phyloP scores from a whole-genome alignment of 768 basidiomycete species.

The Daedalea quercina region DNA sequence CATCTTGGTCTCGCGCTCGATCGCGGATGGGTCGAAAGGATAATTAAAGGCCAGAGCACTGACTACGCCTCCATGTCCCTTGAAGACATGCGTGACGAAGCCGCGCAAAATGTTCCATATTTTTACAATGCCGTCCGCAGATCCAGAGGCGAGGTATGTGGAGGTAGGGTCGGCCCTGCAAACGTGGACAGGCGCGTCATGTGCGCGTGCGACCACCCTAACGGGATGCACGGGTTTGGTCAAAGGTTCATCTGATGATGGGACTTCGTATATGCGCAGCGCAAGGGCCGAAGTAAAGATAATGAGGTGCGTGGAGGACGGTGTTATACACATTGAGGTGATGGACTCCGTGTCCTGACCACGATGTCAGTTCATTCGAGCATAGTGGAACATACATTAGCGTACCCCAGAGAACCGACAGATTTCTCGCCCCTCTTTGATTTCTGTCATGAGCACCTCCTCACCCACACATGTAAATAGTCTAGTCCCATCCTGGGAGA shows the following conservation, averaged over 20 bases:
- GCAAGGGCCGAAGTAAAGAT: conserved; percentile 78
- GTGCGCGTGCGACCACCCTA: conserved; percentile 76
- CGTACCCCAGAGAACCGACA: conserved; percentile 82
- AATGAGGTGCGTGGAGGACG: conserved; percentile 64
- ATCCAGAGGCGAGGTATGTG: conserved; percentile 89
- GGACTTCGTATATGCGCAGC: conserved; percentile 80
- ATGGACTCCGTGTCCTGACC: conserved; percentile 78
- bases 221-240: conserved; percentile 55
- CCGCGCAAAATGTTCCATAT: conserved; percentile 90
- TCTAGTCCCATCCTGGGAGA: conserved; percentile 70
- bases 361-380: conserved; percentile 3
- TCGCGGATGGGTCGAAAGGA: conserved; percentile 50
- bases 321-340: conserved; percentile 78
- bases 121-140: conserved; percentile 94
- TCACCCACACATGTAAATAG: conserved; percentile 86
- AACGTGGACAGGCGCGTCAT: conserved; percentile 91
- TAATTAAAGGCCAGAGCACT: conserved; percentile 85
- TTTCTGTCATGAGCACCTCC: conserved; percentile 76
- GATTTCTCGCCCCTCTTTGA: conserved; percentile 65
- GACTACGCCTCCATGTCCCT: conserved; percentile 96
- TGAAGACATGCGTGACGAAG: conserved; percentile 90
- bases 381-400: conserved; percentile 10
- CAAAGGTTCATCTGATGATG: conserved; percentile 35
- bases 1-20: conserved; percentile 45
- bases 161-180: conserved; percentile 81